phyloP scores from a whole-genome alignment of 2,329 filamentous ascomycete species.

The Erysiphe pulchra region DNA sequence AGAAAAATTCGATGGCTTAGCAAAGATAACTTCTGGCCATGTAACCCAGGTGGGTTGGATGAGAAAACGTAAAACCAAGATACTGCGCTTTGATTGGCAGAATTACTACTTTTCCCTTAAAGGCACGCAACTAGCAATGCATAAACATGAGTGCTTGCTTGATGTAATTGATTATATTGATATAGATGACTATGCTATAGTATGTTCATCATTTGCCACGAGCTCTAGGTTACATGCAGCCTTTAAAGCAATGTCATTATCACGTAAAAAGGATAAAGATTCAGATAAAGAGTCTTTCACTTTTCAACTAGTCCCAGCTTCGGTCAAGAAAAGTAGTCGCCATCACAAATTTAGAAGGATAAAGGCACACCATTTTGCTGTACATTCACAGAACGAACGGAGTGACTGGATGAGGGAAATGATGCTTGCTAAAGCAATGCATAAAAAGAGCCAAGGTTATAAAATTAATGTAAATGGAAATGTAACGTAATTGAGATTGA shows the following conservation, averaged over 20 bases:
- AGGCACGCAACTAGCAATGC: conserved; percentile 49
- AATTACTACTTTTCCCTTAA: conserved; percentile 75
- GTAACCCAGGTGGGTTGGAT: conserved; percentile 61
- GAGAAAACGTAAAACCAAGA: conserved; percentile 75
- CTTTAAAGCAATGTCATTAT: conserved; percentile 54
- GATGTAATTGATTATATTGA: conserved; percentile 52
- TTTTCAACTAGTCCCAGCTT: conserved; percentile 55
- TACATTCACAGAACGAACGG: conserved; percentile 61
- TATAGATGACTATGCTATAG: conserved; percentile 71
- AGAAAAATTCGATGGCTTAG: neutral
- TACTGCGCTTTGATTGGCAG: conserved; percentile 83
- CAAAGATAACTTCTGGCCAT: neutral
- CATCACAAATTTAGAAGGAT: conserved; percentile 13
- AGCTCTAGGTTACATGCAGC: conserved; percentile 59
- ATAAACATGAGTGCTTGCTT: conserved; percentile 30
- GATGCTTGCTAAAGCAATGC: conserved; percentile 71
- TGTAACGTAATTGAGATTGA: conserved; percentile 34
- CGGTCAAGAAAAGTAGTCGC: conserved; percentile 16
- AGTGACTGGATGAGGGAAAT: conserved; percentile 96
- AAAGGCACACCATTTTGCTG: conserved; percentile 87
- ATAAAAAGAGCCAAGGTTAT: conserved; percentile 61
- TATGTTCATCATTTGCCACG: conserved; percentile 51
- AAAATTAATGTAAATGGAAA: conserved; percentile 63
- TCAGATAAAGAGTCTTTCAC: conserved; percentile 36
- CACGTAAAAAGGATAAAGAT: conserved; percentile 20